Conservation (phyloP, 2,329 filamentous ascomycete genomes). For the Botrytis fabae region DNA sequence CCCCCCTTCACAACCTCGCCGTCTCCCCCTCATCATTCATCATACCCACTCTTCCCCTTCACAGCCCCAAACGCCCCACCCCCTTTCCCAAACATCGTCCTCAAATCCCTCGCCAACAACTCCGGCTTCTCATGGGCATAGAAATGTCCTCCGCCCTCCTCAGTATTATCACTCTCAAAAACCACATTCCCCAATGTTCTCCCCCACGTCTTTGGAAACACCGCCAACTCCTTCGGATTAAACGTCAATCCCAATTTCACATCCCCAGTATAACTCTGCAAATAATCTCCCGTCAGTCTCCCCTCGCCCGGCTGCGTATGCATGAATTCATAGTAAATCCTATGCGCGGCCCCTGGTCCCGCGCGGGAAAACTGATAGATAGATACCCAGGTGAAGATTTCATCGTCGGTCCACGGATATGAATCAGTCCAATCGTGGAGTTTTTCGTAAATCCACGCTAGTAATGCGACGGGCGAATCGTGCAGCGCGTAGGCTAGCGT, state of each 20-base stretch:
- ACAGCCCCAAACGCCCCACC: conserved; percentile 47
- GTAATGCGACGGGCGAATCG: conserved; percentile 67
- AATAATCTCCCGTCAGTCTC: conserved; percentile 36
- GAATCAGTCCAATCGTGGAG: conserved; percentile 72
- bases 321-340: conserved; percentile 71
- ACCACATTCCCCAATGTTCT: conserved; percentile 62
- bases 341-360: conserved; percentile 63
- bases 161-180: conserved; percentile 47
- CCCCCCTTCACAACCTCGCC: conserved; percentile 27
- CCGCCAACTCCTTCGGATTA: conserved; percentile 60
- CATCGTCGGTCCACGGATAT: conserved; percentile 75
- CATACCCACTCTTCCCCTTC: conserved; percentile 37
- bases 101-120: conserved; percentile 53
- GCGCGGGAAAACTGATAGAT: conserved; percentile 72
- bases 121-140: conserved; percentile 59
- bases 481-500: conserved; percentile 69
- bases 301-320: conserved; percentile 43
- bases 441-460: conserved; percentile 83
- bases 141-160: conserved; percentile 53
- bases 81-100: conserved; percentile 57
- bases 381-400: conserved; percentile 72
- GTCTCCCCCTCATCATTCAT: conserved; percentile 30
- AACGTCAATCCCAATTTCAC: conserved; percentile 48
- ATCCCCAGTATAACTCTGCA: conserved; percentile 28
- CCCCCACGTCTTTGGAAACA: conserved; percentile 57